Percentiles rank a stretch among this genome's conserved stretches.
Evolutionary conservation across 441 rosid genomes (phyloP).

Genomic region (Francoa sonchifolia): DNA sequence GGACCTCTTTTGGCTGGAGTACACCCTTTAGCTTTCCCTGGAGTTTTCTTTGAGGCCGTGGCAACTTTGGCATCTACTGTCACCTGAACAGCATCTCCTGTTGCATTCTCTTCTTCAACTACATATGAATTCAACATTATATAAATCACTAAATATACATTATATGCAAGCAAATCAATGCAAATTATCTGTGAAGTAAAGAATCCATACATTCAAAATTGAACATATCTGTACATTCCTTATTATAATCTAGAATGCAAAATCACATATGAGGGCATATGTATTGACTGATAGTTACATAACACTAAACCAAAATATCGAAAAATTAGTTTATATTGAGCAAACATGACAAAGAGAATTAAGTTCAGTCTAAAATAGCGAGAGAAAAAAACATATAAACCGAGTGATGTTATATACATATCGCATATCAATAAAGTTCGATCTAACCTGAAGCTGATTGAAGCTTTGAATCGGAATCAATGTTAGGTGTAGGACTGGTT

Average conservation of each 20-base stretch:
- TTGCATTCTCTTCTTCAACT: slow-evolving; percentile 20
- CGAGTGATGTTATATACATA: neutral
- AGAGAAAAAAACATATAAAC: neutral
- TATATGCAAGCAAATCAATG: neutral
- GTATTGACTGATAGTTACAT: no score
- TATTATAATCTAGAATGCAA: no score
- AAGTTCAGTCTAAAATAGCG: no score
- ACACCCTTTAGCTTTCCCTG: slow-evolving; percentile 17
- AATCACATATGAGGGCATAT: no score
- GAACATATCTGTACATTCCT: no score
- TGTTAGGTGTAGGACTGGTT: slow-evolving; percentile 7
- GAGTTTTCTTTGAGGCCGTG: slow-evolving; percentile 21
- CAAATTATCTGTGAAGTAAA: neutral
- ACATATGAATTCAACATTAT: neutral
- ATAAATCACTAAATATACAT: neutral
- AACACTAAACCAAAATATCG: no score
- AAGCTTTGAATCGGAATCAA: slow-evolving; percentile 14
- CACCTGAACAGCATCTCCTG: slow-evolving; percentile 11
- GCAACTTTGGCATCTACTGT: slow-evolving; percentile 19
- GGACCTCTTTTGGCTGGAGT: slow-evolving; percentile 14
- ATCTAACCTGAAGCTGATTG: slow-evolving; percentile 24
- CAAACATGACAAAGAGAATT: no score
- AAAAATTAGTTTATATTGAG: no score
- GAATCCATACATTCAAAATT: no score
- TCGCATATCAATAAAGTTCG: neutral